Conservation (phyloP, 129 eudicot species). For the Lactuca sativa region DNA sequence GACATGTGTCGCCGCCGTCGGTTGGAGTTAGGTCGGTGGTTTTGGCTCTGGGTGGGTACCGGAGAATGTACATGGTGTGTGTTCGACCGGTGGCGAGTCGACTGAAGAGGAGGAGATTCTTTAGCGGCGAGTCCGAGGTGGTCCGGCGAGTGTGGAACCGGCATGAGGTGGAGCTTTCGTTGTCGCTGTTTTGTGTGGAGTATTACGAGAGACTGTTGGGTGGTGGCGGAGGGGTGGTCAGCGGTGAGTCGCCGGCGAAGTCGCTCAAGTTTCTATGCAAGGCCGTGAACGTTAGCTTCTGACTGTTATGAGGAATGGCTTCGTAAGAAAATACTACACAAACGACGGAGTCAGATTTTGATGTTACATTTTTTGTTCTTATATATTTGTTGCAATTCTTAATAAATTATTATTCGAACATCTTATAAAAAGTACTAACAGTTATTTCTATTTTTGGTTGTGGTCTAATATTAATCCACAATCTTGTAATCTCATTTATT, state of each 20-base stretch:
- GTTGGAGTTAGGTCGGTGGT: slow-evolving; percentile 61
- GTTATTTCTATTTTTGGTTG: neutral
- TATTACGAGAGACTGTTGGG: slow-evolving; percentile 74
- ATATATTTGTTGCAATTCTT: neutral
- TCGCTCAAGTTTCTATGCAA: slow-evolving; percentile 84
- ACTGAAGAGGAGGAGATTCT: slow-evolving; percentile 30
- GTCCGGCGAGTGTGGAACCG: slow-evolving; percentile 53
- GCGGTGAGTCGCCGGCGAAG: slow-evolving; percentile 47
- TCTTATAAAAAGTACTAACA: neutral
- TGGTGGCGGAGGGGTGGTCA: slow-evolving; percentile 35
- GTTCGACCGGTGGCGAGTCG: slow-evolving; percentile 65
- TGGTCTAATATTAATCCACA: neutral
- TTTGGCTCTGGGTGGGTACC: slow-evolving; percentile 76
- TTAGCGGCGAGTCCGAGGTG: slow-evolving; percentile 37
- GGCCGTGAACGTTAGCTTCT: slow-evolving; percentile 54
- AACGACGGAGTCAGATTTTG: neutral
- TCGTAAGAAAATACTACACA: neutral
- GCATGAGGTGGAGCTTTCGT: slow-evolving; percentile 72
- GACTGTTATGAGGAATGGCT: neutral
- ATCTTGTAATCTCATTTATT: neutral
- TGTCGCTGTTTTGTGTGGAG: slow-evolving; percentile 85
- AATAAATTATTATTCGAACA: neutral
- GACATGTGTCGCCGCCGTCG: slow-evolving; percentile 57
- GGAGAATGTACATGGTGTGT: slow-evolving; percentile 72
- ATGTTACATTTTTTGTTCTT: neutral